Evolutionary conservation across 805 yeast genomes (phyloP), one percentile per base, ranked within the genome.

Genomic region (Metschnikowia noctiluminum): DNA sequence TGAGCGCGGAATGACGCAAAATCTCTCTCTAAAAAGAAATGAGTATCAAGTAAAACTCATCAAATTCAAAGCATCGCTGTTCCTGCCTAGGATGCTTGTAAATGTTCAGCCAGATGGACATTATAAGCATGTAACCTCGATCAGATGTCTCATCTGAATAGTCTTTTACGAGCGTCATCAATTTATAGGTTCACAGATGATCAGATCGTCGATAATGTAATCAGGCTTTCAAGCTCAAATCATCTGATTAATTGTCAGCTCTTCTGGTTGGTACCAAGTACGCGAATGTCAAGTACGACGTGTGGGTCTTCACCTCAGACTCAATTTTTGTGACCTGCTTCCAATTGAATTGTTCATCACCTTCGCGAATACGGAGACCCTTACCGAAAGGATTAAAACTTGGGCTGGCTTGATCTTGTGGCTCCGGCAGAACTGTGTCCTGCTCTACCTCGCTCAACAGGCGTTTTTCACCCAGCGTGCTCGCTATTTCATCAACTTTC

Each of bases 251-350:
- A n/a, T 2, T 35, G 39, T 35, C 35, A 30, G 28, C 14, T 16
- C 28, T 28, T 26, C 36, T 48, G 15, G 50, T 32, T 6, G 59
- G 59, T 7, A 58, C 52, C 66, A 65, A 77, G 50, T 74, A 76
- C 26, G 99, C 99, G 77, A 94, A 94, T 1, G 97, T 89, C 60
- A 94, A 70, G 63, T 89, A 94, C 0, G 97, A 89, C 0, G 99
- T 94, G 60, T 94, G 99, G 7, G 90, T 85, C 69, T 92, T 92
- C 58, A 92, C 75, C 62, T 94, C 98, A 3, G 83, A 60, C 64
- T 92, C 99, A 8, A 84, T 74, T 63, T 82, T 85, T 14, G 96
- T 82, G n/a, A 91, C 94, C 56, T 88, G 77, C 48, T 75, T 71
- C 99, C 99, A 94, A 28, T 80, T 69, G 63, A 74, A 94, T 2